A percentile compares a stretch with the other conserved stretches of the same genome.
phyloP scores from a whole-genome alignment of 202 grass and related monocot species.

The Dendrocalamus latiflorus region DNA sequence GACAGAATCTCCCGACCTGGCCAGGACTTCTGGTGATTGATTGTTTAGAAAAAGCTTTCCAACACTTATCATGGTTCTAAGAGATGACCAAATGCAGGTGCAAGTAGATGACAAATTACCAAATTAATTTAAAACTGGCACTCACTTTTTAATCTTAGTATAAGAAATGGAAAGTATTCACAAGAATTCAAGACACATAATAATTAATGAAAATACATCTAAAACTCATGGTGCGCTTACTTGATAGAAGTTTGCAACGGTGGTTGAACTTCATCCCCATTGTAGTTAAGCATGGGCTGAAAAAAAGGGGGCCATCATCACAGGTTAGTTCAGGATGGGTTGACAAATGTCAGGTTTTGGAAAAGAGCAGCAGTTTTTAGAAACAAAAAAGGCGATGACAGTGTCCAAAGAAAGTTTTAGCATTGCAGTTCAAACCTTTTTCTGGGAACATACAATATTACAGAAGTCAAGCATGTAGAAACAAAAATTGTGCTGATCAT shows the following conservation, averaged over 20 bases:
- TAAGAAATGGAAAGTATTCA: neutral
- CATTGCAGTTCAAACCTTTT: neutral
- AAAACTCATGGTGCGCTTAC: slow-evolving; percentile 34
- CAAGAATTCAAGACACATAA: neutral
- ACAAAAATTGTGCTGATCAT: neutral
- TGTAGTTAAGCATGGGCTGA: slow-evolving; percentile 51
- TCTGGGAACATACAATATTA: neutral
- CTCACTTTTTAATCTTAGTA: neutral
- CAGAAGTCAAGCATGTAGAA: neutral
- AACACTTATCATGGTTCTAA: neutral
- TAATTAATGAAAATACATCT: neutral
- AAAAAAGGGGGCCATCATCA: slow-evolving; percentile 15
- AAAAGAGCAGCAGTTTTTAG: neutral
- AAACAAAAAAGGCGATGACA: neutral
- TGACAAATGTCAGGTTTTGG: slow-evolving; percentile 4
- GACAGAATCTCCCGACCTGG: neutral
- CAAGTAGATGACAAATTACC: neutral
- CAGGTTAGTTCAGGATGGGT: slow-evolving; percentile 14
- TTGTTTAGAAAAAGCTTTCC: neutral
- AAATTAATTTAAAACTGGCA: neutral
- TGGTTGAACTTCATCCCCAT: slow-evolving; percentile 13
- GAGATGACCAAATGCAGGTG: neutral
- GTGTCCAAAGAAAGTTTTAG: neutral
- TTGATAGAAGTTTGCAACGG: slow-evolving; percentile 35
- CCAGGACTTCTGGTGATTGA: neutral